Base-by-base conservation (phyloP, 2,329 filamentous ascomycete genomes). In the Pezicula rhizophila region DNA sequence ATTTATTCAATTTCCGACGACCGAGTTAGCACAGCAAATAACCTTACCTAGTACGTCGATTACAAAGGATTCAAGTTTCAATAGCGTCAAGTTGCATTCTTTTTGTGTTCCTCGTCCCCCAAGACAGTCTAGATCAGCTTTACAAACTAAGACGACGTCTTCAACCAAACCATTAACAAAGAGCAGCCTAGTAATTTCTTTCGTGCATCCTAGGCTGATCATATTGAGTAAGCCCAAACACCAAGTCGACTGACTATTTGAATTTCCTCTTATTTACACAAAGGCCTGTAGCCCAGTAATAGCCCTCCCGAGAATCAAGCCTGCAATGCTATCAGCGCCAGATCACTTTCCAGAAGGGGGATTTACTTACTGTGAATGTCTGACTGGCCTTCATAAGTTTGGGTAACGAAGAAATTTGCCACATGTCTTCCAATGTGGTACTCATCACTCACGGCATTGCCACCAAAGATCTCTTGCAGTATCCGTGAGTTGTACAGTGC, bases 301-400 rank as follows among this genome's bases (percentile, higher is more conserved):
- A 12, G 82, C 82, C 53, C 82, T 73, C 48, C 84, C 83, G 45
- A 87, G 63, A 60, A 87, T 86, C 61, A 86, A 73, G 60, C 79
- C 85, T 88, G 58, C n/a, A 48, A 53, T 57, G 51, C 39, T 47
- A 52, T 65, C 55, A 68, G 66, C 53, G 25, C 50, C 35, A 28
- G 28, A 41, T 35, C 18, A 46, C 46, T 12, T 28, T 37, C 20
- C 14, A 3, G 31, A 11, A 38, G 20, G 43, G 14, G 43, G 5
- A 42, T 33, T 8, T n/a, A 57, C 57, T 57, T 51, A 59, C 58
- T 58, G 68, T 97, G 93, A 65, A 97, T 97, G 70, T 97, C 93
- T 64, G 91, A 96, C 71, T 97, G 93, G 18, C 93, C 93, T 71
- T 99, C 93, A 60, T 99, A 99, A 2, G 92, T 97, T 72, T 97